Base-by-base conservation (phyloP, 2,329 filamentous ascomycete species). In the Talaromyces sp. region DNA sequence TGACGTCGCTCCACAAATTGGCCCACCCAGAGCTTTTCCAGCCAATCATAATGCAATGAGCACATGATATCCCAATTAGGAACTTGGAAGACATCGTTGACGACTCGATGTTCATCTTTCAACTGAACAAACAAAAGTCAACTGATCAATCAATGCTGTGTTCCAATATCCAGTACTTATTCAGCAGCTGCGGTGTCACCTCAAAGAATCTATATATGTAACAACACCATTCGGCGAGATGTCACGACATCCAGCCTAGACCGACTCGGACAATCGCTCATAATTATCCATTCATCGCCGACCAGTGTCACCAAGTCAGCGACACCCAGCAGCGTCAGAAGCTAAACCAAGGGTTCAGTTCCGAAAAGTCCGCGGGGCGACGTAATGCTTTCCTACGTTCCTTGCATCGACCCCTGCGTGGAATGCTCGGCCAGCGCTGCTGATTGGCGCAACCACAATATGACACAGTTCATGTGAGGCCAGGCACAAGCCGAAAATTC, bases 351-450 rank as follows among this genome's bases (percentile, higher is more conserved):
- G 36, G 44, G n/a, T 27, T 27, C 18, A 47, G 44, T 47, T 47
- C 44, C 44, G 44, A 27, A 5, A 47, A 23, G 8, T 18, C 44
- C 44, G 18, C 44, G 8, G 2, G 44, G 18, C 44, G 44, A 47
- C 44, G 44, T 47, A 47, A 47, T 47, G 18, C n/a, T 47, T 18
- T 47, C 18, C n/a, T 47, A 47, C 44, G 33, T 47, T 23, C 60
- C 60, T 62, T 62, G 60, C 60, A 57, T 36, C 60, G 27, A 8
- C 10, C 3, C 28, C 47, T 56, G 60, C 60, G 53, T 58, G 60
- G 60, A 59, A 59, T 27, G 44, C 44, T 47, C 18, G 18, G 18
- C 44, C 8, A 47, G 23, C n/a, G 18, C 8, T 27, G n/a, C 44
- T 47, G 44, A 47, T 47, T 47, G 44, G 44, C 44, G 18, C 44